Conservation (phyloP, 1,284 basidiomycete genomes). For the Caloboletus inedulis region DNA sequence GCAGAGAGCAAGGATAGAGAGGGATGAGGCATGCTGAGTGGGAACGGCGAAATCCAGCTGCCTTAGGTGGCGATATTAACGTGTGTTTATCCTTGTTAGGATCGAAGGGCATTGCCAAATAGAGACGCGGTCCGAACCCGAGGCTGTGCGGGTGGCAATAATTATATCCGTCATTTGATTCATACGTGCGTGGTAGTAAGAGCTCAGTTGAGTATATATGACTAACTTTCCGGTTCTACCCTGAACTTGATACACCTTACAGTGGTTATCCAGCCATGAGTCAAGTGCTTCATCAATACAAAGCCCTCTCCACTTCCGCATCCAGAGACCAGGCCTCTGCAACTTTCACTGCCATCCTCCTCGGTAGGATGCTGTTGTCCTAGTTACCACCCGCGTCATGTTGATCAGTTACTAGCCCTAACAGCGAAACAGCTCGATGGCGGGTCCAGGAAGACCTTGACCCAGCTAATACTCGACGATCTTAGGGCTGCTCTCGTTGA, state of each 20-base stretch:
- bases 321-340: constrained; percentile 6
- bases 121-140: constrained; percentile 12
- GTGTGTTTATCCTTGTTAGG: constrained; percentile 25
- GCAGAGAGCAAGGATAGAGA: constrained; percentile 29
- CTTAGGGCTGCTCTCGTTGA: constrained; percentile 41
- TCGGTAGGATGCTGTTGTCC: constrained; percentile 14
- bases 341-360: constrained; percentile 13
- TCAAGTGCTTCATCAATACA: constrained; percentile 18
- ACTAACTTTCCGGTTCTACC: background rate
- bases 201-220: background rate
- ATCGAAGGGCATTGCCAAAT: constrained; percentile 22
- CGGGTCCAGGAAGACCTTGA: constrained; percentile 45
- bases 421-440: constrained; percentile 29
- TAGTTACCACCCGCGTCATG: constrained; percentile 2
- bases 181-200: background rate
- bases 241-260: background rate
- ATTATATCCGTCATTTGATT: background rate
- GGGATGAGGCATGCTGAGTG: constrained; percentile 16
- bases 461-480: constrained; percentile 59
- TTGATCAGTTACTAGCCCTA: constrained; percentile 15
- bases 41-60: constrained; percentile 6
- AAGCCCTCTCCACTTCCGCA: constrained; percentile 13
- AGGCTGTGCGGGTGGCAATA: constrained; percentile 20
- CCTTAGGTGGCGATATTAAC: background rate
- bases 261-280: constrained; percentile 17